These are phyloP conservation scores for Hemisphaericaspora lyxosophila DNA, from an alignment of 1,139 yeast species.

Conservation along the genomic window DNA sequence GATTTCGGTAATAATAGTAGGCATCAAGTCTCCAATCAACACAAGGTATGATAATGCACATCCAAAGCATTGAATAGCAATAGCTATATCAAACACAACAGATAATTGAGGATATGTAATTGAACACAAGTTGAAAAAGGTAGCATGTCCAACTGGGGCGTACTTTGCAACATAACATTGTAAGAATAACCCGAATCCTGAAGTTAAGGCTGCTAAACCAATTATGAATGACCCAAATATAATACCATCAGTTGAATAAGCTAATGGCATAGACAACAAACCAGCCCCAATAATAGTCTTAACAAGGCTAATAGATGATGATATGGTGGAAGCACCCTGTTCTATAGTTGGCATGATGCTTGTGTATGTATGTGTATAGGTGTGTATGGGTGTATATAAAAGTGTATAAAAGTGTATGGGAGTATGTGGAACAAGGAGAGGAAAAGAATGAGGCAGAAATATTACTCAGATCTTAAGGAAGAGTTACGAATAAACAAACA, in stretches of 20 bases:
- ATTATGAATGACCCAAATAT: conserved; percentile 66
- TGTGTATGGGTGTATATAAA: no score
- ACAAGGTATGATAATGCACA: conserved; percentile 48
- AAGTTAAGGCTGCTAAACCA: conserved; percentile 70
- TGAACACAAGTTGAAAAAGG: conserved; percentile 81
- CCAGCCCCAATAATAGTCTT: conserved; percentile 91
- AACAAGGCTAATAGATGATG: conserved; percentile 59
- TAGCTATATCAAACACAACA: conserved; percentile 80
- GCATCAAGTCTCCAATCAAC: conserved; percentile 48
- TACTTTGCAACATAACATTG: conserved; percentile 74
- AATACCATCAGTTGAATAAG: conserved; percentile 83
- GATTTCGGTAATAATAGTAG: conserved; percentile 32
- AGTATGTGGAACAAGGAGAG: no score
- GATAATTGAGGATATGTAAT: conserved; percentile 84
- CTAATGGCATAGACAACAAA: conserved; percentile 86
- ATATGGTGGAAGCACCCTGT: conserved; percentile 34
- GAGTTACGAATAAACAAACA: no score
- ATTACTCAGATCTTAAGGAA: no score
- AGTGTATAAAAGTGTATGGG: no score
- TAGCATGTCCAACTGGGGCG: conserved; percentile 72
- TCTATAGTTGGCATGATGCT: conserved; percentile 14
- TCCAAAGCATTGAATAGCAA: conserved; percentile 75
- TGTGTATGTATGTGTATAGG: not conserved
- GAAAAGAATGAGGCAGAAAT: no score
- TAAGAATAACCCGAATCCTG: conserved; percentile 77